phyloP scores from a whole-genome alignment of 2,329 filamentous ascomycete species.

The Penicillium sp. region DNA sequence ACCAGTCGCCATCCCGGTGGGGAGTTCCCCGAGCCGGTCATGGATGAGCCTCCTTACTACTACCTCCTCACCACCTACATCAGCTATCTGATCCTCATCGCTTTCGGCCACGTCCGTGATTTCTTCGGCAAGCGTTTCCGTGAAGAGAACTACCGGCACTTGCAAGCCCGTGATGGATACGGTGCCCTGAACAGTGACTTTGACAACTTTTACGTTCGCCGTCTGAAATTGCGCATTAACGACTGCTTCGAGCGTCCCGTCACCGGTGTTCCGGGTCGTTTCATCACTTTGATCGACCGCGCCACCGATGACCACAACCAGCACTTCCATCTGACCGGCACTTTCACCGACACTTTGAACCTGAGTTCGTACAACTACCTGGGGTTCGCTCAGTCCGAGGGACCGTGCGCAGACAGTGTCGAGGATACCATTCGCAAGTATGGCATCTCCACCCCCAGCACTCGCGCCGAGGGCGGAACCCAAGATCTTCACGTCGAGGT shows the following conservation, averaged over 20 bases:
- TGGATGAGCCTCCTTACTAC: constrained; percentile 95
- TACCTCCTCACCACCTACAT: constrained; percentile 97
- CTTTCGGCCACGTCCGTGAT: constrained; percentile 90
- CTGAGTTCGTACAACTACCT: constrained; percentile 99
- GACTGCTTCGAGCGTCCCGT: constrained; percentile 93
- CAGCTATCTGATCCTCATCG: constrained; percentile 91
- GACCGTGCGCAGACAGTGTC: constrained; percentile 87
- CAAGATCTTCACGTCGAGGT: constrained; percentile 83
- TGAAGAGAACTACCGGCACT: constrained; percentile 75
- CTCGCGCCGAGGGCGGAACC: constrained; percentile 77
- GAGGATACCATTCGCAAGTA: constrained; percentile 81
- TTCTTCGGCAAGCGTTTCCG: constrained; percentile 97
- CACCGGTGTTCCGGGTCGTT: constrained; percentile 88
- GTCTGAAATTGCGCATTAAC: constrained; percentile 89
- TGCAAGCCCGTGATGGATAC: constrained; percentile 80
- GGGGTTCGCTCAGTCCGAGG: constrained; percentile 94
- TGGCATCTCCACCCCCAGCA: constrained; percentile 74
- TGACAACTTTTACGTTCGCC: constrained; percentile 94
- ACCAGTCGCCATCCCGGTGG: constrained; percentile 80
- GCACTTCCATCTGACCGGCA: constrained; percentile 82
- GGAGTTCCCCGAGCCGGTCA: constrained; percentile 72
- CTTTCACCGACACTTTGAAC: constrained; percentile 89
- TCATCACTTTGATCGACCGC: constrained; percentile 87
- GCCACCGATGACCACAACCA: constrained; percentile 87
- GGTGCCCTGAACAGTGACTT: constrained; percentile 96